A percentile compares a stretch with the other conserved stretches of the same genome.
phyloP scores from a whole-genome alignment of 1,284 basidiomycete genomes.

The Coniferiporia weirii region DNA sequence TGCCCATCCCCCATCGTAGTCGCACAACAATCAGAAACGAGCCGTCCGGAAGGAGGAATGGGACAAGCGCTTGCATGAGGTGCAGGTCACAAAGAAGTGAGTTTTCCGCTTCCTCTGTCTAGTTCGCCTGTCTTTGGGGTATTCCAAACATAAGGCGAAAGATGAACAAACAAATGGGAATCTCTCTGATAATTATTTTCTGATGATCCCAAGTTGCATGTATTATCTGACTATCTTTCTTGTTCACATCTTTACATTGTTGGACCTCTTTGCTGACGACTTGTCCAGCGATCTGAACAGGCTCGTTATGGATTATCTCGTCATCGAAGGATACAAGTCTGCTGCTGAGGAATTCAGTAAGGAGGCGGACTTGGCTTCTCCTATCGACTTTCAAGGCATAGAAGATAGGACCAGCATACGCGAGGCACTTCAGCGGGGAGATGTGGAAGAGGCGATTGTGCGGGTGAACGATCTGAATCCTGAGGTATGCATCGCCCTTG shows the following conservation, averaged over 20 bases:
- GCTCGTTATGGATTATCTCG: conserved; percentile 97
- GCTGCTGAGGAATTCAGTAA: conserved; percentile 92
- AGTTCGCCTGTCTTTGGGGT: conserved; percentile 2
- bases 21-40: conserved; percentile 36
- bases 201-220: conserved; percentile 70
- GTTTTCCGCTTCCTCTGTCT: conserved; percentile 28
- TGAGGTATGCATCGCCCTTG: conserved; percentile 65
- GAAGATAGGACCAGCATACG: conserved; percentile 92
- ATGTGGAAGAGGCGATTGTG: conserved; percentile 91
- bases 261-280: conserved; percentile 32
- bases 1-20: neutral
- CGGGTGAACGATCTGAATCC: conserved; percentile 94
- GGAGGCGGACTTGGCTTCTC: conserved; percentile 75
- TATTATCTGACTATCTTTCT: conserved; percentile 63
- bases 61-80: conserved; percentile 69
- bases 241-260: conserved; percentile 17
- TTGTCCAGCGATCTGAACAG: conserved; percentile 82
- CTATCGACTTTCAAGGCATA: conserved; percentile 87
- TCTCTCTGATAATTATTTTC: conserved; percentile 78
- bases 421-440: conserved; percentile 88
- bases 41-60: conserved; percentile 68
- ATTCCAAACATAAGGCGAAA: conserved; percentile 20
- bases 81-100: conserved; percentile 74
- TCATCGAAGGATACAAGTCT: conserved; percentile 95
- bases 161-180: conserved; percentile 79